Conservation (phyloP, 2,329 filamentous ascomycete species). For the Microdochium nivale region DNA sequence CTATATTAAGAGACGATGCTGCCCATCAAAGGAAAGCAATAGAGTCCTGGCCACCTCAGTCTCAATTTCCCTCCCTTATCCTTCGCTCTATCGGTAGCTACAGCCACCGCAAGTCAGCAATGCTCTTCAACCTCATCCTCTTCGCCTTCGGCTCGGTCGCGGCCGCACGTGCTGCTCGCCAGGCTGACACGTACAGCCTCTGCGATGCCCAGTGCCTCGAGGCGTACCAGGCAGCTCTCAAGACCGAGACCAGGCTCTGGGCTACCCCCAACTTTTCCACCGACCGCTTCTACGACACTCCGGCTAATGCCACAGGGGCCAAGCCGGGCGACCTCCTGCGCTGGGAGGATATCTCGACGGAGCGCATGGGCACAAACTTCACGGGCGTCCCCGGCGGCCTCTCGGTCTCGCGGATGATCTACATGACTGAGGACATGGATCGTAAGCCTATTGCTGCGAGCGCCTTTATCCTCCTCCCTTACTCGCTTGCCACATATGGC, state of each 20-base stretch:
- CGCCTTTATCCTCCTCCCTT: constrained; percentile 8
- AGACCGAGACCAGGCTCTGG: constrained; percentile 2
- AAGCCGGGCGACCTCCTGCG: constrained; percentile 8
- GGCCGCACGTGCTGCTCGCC: not conserved
- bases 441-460: constrained; percentile 7
- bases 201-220: constrained; percentile 3
- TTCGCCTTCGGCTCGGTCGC: not conserved
- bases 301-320: constrained; percentile 5
- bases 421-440: constrained; percentile 9
- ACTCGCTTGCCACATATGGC: not conserved
- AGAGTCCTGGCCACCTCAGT: too few species aligned
- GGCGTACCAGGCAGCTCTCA: constrained; percentile 1
- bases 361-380: constrained; percentile 4
- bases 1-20: too few species aligned
- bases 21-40: too few species aligned
- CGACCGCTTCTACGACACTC: constrained; percentile 7
- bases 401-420: constrained; percentile 7
- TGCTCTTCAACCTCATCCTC: not conserved
- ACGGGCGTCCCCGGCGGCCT: constrained; percentile 7
- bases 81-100: not conserved
- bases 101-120: not conserved
- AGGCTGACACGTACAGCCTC: not conserved
- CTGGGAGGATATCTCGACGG: constrained; percentile 7
- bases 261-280: not conserved
- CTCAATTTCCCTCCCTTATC: not conserved